These are phyloP conservation scores for Fusarium sp. DNA, from an alignment of 2,329 filamentous ascomycete species.

Conservation along the genomic window DNA sequence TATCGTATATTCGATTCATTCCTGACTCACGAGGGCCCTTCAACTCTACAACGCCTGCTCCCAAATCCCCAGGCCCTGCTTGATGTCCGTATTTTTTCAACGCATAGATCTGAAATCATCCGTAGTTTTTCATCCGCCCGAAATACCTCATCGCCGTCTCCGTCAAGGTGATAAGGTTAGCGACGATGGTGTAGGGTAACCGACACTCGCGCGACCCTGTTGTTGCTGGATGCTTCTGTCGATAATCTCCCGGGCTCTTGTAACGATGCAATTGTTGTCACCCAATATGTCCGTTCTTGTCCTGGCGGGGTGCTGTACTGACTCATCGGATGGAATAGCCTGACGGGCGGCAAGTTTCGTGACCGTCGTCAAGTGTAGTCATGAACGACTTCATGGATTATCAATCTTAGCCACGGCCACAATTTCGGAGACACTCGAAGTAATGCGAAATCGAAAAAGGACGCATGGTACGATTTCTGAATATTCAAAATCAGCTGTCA, in stretches of 20 bases:
- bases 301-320: background rate
- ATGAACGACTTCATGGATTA: rapidly evolving
- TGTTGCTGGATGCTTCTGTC: background rate
- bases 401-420: rapidly evolving
- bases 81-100: background rate
- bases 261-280: background rate
- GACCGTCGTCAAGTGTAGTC: background rate
- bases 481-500: background rate
- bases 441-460: background rate
- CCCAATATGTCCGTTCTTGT: background rate
- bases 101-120: background rate
- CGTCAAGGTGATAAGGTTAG: background rate
- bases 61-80: rapidly evolving
- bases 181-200: background rate
- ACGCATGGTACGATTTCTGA: background rate
- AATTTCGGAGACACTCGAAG: background rate
- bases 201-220: background rate
- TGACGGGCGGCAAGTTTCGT: background rate
- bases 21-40: background rate
- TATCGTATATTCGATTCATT: background rate
- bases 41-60: background rate
- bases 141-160: background rate
- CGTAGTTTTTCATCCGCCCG: background rate
- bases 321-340: background rate
- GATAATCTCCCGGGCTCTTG: background rate